These are phyloP conservation scores for Actinidia arguta DNA, from an alignment of 179 eudicot genomes.

Conservation along the genomic window DNA sequence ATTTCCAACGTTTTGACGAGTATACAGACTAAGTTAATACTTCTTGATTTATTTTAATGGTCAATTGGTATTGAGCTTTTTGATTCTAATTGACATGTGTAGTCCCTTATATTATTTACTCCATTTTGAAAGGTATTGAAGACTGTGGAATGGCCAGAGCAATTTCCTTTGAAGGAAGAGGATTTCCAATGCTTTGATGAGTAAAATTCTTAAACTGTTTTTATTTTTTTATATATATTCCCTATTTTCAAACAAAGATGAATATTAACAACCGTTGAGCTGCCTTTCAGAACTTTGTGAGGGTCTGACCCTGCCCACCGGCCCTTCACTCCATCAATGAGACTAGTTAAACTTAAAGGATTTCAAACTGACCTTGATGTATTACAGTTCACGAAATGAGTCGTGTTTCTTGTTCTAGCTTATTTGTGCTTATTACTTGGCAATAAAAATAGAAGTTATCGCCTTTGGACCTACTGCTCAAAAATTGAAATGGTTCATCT, in stretches of 20 bases:
- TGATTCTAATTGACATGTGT: neutral
- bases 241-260: too few relatives aligned
- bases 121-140: slow-evolving; percentile 61
- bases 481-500: neutral
- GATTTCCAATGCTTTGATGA: slow-evolving; percentile 96
- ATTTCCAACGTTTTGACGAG: slow-evolving; percentile 97
- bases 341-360: too few relatives aligned
- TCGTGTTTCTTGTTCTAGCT: neutral
- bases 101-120: neutral
- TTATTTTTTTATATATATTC: neutral
- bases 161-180: slow-evolving; percentile 91
- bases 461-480: neutral
- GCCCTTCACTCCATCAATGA: too few relatives aligned
- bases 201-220: slow-evolving; percentile 47
- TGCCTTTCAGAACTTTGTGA: too few relatives aligned
- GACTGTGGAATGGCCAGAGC: slow-evolving; percentile 90
- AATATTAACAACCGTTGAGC: neutral
- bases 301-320: too few relatives aligned
- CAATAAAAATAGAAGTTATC: neutral
- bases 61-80: neutral
- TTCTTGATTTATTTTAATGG: neutral
- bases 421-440: neutral
- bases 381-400: neutral
- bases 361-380: neutral
- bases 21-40: too few relatives aligned